These are phyloP conservation scores for Diaporthe citriasiana DNA, from an alignment of 2,329 filamentous ascomycete genomes.

Conservation along the genomic window DNA sequence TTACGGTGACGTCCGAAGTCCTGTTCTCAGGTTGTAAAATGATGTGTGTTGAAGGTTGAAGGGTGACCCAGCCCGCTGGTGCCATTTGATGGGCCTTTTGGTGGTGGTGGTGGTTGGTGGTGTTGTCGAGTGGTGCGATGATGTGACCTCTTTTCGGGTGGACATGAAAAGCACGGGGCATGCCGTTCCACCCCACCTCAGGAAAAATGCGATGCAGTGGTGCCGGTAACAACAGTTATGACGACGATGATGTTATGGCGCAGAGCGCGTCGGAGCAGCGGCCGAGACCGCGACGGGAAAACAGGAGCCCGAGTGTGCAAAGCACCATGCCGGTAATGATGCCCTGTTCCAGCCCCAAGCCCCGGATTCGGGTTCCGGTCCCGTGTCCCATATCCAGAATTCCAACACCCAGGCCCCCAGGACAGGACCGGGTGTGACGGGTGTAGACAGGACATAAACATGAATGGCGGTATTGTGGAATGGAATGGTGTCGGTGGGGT, in stretches of 20 bases:
- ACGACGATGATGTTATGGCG: slow-evolving; percentile 13
- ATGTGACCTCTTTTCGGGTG: background rate
- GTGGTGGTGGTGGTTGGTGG: background rate
- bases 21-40: background rate
- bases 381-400: background rate
- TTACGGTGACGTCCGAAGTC: background rate
- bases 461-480: background rate
- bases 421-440: background rate
- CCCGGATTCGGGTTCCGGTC: background rate
- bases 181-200: background rate
- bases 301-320: background rate
- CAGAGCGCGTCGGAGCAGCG: slow-evolving; percentile 1
- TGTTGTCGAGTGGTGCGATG: background rate
- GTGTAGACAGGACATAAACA: background rate
- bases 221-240: background rate
- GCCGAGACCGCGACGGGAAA: slow-evolving; percentile 14
- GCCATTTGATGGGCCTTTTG: background rate
- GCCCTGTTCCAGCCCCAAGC: background rate
- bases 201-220: background rate
- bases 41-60: background rate
- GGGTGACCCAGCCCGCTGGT: slow-evolving; percentile 37
- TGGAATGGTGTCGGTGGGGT: slow-evolving; percentile 25
- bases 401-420: background rate
- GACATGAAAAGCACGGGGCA: background rate
- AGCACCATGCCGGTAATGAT: slow-evolving; percentile 20